Base-by-base conservation (phyloP, 257 asterid genomes). In the Paulownia fortunei region DNA sequence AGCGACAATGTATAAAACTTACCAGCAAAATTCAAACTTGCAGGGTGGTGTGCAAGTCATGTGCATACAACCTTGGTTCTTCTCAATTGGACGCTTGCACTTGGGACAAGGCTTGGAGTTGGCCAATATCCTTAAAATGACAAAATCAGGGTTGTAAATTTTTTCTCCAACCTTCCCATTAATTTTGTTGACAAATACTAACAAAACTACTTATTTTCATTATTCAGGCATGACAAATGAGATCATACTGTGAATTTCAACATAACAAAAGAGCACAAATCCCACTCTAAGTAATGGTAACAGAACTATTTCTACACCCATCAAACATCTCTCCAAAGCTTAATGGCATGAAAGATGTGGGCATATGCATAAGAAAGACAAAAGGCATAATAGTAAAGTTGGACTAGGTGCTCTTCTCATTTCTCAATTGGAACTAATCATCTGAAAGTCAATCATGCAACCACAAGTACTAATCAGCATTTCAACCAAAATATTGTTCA, bases 31-130 rank as follows among this genome's bases (percentile, higher is more conserved):
- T 80, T 96, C 99, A 65, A 92, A 93, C 86, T 96, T 96, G 94
- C 99, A 96, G 0, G 99, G 99, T 52, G 99, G 97, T 32, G 99
- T 96, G 89, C 99, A 96, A 69, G 99, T 93, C 97, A 96, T 93
- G 87, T 96, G 99, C 99, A 96, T 96, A 85, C 99, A 96, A 44
- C 99, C 99, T 88, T 96, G 99, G 81, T 96, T 93, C 89, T 96
- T 96, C 87, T 96, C 99, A 78, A 96, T 96, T 52, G 99, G 99
- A 49, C 99, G 94, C 87, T 96, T 96, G 91, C 99, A 96, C 88
- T 93, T 96, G 23, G 99, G 99, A 81, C 99, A 96, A 83, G 99
- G 99, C 85, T 96, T 96, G 69, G 99, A 96, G 85, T 96, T 96
- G 70, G 99, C 99, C 93, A 96, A 80, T 74, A 96, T 96, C 98